A percentile compares a stretch with the other conserved stretches of the same genome.
These are phyloP conservation scores for Moringa oleifera DNA, from an alignment of 345 rosid genomes.

Conservation along the genomic window DNA sequence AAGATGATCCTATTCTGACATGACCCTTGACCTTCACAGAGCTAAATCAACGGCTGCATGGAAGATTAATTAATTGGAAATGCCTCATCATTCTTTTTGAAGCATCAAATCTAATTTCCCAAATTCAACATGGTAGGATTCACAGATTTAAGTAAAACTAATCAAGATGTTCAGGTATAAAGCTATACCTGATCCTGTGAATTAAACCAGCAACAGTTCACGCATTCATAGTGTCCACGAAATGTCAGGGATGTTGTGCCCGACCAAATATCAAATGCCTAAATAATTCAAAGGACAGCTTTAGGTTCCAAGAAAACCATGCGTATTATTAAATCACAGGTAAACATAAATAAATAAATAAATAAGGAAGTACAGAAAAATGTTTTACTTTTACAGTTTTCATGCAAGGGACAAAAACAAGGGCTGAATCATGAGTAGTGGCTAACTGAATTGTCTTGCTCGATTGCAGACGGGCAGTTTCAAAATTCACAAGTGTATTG, in stretches of 20 bases:
- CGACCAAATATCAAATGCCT: constrained; percentile 88
- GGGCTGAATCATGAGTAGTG: constrained; percentile 55
- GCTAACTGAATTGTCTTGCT: constrained; percentile 70
- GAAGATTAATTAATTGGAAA: neutral
- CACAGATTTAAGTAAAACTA: too few species aligned
- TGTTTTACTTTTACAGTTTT: constrained; percentile 58
- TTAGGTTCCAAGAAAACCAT: too few species aligned
- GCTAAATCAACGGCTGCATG: neutral
- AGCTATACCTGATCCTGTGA: constrained; percentile 71
- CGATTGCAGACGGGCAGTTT: constrained; percentile 75
- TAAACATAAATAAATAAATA: constrained; percentile 7
- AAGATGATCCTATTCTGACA: too few species aligned
- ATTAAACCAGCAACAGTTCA: constrained; percentile 76
- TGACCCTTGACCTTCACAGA: neutral
- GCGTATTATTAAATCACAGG: neutral
- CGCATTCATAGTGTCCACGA: constrained; percentile 81
- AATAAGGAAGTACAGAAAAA: constrained; percentile 1
- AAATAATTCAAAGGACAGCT: constrained; percentile 16
- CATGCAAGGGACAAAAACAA: constrained; percentile 86
- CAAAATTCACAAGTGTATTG: constrained; percentile 91
- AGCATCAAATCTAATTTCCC: neutral
- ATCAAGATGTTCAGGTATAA: constrained; percentile 5
- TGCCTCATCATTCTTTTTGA: too few species aligned
- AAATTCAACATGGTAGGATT: neutral
- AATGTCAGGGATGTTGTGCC: constrained; percentile 52